Base-by-base conservation (phyloP, 495 filamentous ascomycete genomes). In the Penicillium simplicissimum region DNA sequence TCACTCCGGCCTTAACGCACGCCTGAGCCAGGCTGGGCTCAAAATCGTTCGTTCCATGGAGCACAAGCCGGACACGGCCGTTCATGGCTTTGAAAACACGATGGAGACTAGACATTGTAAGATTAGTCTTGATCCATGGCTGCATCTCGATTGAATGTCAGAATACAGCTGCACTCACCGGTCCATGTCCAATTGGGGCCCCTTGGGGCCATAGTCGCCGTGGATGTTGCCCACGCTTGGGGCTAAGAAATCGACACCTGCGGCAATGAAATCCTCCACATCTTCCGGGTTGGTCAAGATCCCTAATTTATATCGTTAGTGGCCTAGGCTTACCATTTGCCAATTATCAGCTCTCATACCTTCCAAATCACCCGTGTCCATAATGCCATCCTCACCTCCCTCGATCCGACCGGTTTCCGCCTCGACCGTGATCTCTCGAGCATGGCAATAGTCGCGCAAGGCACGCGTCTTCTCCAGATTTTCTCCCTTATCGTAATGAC, bases 221-320 rank as follows among this genome's bases (percentile, higher is more conserved):
- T 92, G 89, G n/a, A 93, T 82, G 69, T 91, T 92, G 13, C 89
- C 89, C 65, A 93, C 90, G 10, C 87, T 85, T 0, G 90, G 90
- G 0, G 89, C 89, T 5, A 91, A 73, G 77, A 88, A 88, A 67
- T 91, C 87, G 52, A 91, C 87, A 0, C 90, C 89, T 7, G 86
- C 87, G 1, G 75, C 75, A 0, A 90, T 83, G 66, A 91, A 92
- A 64, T 87, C 80, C 66, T 84, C 74, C 13, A 87, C 88, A 66
- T 91, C 82, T 62, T 88, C 86, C 4, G 87, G 81, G 0, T 82
- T 89, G 8, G 88, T 92, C 64, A 91, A 67, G 21, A 90, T 67
- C 15, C 61, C 67, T 61, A 21, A 11, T 17, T 10, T 1, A 23
- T 11, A n/a, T 19, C 4, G n/a, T 35, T 54, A 54, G 14, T 0